Percentiles rank a stretch among this genome's conserved stretches.
phyloP scores from a whole-genome alignment of 345 rosid species.

The Sonneratia caseolaris region DNA sequence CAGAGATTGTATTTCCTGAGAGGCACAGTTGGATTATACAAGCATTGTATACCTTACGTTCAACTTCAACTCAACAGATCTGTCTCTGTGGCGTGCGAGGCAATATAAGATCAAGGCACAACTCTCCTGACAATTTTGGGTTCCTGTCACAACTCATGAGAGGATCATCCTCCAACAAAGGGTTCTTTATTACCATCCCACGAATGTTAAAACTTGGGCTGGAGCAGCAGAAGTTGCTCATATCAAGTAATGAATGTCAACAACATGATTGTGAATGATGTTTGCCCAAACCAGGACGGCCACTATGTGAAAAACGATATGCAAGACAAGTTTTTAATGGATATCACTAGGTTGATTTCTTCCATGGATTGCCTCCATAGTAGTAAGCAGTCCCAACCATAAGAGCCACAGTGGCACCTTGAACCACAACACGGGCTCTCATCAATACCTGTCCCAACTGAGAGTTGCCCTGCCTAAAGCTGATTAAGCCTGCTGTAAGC shows the following conservation, averaged over 20 bases:
- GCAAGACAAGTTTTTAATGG: neutral
- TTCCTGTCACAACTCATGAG: no score
- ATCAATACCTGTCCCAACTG: conserved; percentile 37
- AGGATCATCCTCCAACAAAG: neutral
- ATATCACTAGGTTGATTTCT: conserved; percentile 8
- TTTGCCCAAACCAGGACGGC: neutral
- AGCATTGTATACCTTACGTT: neutral
- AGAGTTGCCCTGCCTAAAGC: conserved; percentile 43
- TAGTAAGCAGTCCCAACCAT: conserved; percentile 67
- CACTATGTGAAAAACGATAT: neutral
- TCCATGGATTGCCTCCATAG: conserved; percentile 89
- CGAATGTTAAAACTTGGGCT: no score
- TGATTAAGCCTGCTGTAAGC: conserved; percentile 80
- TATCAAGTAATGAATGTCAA: neutral
- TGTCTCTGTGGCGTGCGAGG: neutral
- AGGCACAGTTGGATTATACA: neutral
- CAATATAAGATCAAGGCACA: neutral
- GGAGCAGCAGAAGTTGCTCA: neutral
- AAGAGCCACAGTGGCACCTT: conserved; percentile 45
- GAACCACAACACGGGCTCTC: conserved; percentile 47
- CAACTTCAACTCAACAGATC: neutral
- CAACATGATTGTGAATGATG: neutral
- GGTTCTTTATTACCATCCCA: no score
- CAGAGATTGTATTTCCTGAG: no score
- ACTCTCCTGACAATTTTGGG: no score